These are phyloP conservation scores for Fusarium sulawesiense DNA, from an alignment of 2,329 filamentous ascomycete genomes.

Conservation along the genomic window DNA sequence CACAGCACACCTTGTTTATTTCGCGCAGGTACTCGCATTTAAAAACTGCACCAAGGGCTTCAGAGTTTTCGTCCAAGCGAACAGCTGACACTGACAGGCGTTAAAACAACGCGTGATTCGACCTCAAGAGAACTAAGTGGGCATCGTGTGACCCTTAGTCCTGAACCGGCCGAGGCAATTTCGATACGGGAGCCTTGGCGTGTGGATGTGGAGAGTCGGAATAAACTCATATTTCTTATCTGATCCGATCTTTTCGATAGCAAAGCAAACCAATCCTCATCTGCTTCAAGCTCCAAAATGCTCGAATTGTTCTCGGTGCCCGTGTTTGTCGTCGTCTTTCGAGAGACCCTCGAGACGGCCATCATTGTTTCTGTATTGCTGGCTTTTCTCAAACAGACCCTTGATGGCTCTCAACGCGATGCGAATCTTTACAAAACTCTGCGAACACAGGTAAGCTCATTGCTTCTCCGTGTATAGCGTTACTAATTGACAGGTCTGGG, in stretches of 20 bases:
- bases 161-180: constrained; percentile 34
- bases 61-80: constrained; percentile 28
- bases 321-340: constrained; percentile 91
- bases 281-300: constrained; percentile 52
- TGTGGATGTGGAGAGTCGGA: constrained; percentile 16
- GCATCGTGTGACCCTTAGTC: constrained; percentile 36
- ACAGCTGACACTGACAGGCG: constrained; percentile 3
- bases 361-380: constrained; percentile 89
- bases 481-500: constrained; percentile 63
- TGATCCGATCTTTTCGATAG: constrained; percentile 36
- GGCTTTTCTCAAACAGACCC: constrained; percentile 84
- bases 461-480: background rate
- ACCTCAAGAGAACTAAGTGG: constrained; percentile 27
- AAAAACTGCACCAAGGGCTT: background rate
- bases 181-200: constrained; percentile 24
- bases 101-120: constrained; percentile 26
- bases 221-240: constrained; percentile 17
- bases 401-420: constrained; percentile 73
- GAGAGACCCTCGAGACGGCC: constrained; percentile 83
- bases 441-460: constrained; percentile 67
- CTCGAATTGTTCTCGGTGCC: constrained; percentile 80
- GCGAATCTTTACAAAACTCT: constrained; percentile 72
- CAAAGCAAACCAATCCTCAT: constrained; percentile 2
- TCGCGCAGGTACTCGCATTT: background rate
- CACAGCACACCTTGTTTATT: background rate